Base-by-base conservation (phyloP, 2,329 filamentous ascomycete genomes). In the Hypoxylon sp. region DNA sequence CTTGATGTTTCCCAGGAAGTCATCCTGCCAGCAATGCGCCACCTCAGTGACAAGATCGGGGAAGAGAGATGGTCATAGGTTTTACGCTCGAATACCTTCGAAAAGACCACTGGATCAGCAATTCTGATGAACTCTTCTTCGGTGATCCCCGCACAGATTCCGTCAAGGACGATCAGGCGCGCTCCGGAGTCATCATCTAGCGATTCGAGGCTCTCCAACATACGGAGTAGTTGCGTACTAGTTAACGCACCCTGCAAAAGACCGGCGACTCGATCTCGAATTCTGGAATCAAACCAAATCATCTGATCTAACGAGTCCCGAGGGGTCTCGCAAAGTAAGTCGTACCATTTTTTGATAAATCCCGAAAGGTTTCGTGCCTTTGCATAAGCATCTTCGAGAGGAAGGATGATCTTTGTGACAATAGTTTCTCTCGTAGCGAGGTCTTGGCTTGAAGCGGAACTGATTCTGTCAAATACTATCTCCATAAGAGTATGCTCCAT, bases 351-450 rank as follows among this genome's bases (percentile, higher is more conserved):
- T 8, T 64, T 69, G 17, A 78, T 62, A 46, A 79, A 79, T 1
- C 72, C 73, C 17, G 71, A 66, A 3, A 79, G 63, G 58, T 79
- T 71, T 54, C 78, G 72, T 33, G 74, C 71, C 57, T 73, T 74
- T 15, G 72, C 64, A 58, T 77, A 79, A n/a, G 73, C 75, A 15
- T 66, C 63, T 69, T 77, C 73, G 8, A 80, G 64, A n/a, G 77
- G 77, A 29, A 76, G 56, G 26, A 77, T 54, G 7, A 78, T 68
- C 15, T 70, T 60, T 8, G 63, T 59, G 40, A 77, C 66, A 31
- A 78, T 66, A 10, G 66, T 59, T 3, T 71, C 63, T 37, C 46
- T 67, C 31, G 60, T 45, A 52, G 43, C 9, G 41, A 58, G 18
- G 54, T 58, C 69, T 55, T 70, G 7, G 43, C 49, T 45, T 46